Evolutionary conservation across 148 eudicot genomes (phyloP), one percentile per base, ranked within the genome.

Genomic region (Chenopodium quinoa): DNA sequence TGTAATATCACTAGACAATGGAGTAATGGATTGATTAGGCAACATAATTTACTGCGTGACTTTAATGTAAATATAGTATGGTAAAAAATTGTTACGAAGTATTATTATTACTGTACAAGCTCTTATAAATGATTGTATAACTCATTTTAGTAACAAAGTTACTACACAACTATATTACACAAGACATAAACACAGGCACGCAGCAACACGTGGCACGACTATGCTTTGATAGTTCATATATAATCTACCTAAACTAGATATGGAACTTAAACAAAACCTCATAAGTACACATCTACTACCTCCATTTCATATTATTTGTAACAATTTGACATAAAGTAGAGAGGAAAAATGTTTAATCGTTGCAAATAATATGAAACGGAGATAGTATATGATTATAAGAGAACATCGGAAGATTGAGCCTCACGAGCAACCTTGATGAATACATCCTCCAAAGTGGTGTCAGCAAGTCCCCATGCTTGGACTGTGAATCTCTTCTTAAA

Each of bases 401-500:
- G 91, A 77, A 77, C 80, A 58, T 78, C 88, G n/a, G 87, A 88
- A 4, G 92, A 50, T 72, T 92, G 90, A 63, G 98, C 92, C 52
- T 87, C 90, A 1, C 89, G 90, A 52, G 98, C 92, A 74, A 94
- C 98, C 83, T 92, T 94, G 85, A 94, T 94, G 27, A 91, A 94
- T 11, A 94, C 97, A 75, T 94, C 98, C 82, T 92, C 98, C 79
- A 91, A 86, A 25, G 94, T 92, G 11, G 98, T 92, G 79, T 94
- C 97, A 19, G 97, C 93, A 37, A 94, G 80, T 73, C 97, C 98
- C 98, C 98, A 94, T 64, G 94, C 98, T 62, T 94, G 87, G 71
- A 94, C 93, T 7, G 89, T 82, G 84, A 94, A 94, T 82, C 84
- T 81, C 78, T 92, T 90, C 89, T 94, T 92, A 4, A 95, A 90